phyloP scores from a whole-genome alignment of 352 stramenopile species.

The Globisporangium cystogenes region DNA sequence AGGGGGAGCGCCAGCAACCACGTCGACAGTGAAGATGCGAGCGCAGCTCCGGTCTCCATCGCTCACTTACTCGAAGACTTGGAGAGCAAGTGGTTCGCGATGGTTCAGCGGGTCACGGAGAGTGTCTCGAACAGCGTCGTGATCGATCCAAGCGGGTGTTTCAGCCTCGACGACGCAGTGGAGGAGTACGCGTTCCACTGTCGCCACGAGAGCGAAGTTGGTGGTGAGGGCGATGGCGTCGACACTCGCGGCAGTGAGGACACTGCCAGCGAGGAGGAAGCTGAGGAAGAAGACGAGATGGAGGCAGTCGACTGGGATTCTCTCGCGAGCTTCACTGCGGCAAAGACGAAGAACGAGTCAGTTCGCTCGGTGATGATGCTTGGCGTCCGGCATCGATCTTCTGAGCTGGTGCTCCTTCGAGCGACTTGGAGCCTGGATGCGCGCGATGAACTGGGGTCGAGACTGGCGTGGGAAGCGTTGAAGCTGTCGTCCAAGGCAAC shows the following conservation, averaged over 20 bases:
- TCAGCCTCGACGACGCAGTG: conserved; percentile 22
- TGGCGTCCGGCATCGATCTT: conserved; percentile 24
- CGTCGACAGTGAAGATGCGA: neutral
- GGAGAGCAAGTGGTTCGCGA: conserved; percentile 34
- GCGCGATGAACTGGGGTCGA: conserved; percentile 9
- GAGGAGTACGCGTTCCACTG: conserved; percentile 40
- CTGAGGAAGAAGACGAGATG: conserved; percentile 24
- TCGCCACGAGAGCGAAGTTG: conserved; percentile 1
- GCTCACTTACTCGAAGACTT: conserved; percentile 15
- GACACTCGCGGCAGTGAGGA: neutral
- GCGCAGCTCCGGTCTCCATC: neutral
- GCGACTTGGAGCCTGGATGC: conserved; percentile 8
- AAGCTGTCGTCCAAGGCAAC: neutral
- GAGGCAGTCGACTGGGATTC: conserved; percentile 57
- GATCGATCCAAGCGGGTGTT: conserved; percentile 20
- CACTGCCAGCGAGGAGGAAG: conserved; percentile 1
- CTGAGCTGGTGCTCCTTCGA: conserved; percentile 22
- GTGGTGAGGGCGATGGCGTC: conserved; percentile 5
- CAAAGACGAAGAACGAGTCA: conserved; percentile 2
- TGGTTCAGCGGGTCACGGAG: conserved; percentile 22
- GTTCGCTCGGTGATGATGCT: conserved; percentile 17
- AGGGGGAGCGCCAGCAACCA: neutral
- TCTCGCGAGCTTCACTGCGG: conserved; percentile 18
- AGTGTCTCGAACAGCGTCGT: conserved; percentile 16
- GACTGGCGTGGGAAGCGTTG: conserved; percentile 18